Conservation (phyloP, 495 filamentous ascomycete species). For the Penicillium steckii region DNA sequence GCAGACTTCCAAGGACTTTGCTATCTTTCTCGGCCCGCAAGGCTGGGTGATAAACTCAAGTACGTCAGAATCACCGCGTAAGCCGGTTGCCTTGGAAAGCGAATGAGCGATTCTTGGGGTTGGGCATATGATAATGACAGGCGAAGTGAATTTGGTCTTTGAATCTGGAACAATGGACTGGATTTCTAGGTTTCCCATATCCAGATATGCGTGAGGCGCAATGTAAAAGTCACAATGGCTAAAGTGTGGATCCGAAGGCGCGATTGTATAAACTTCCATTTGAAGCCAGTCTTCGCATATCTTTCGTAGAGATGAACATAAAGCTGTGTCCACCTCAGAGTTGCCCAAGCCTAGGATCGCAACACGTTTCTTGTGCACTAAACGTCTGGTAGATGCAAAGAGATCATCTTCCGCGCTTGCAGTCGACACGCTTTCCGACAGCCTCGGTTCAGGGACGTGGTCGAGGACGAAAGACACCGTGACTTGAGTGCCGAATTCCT, state of each 20-base stretch:
- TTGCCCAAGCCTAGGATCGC: slow-evolving; percentile 4
- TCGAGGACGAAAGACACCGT: slow-evolving; percentile 38
- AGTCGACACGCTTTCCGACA: too few relatives aligned
- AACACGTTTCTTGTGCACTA: slow-evolving; percentile 8
- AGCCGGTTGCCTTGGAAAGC: neutral
- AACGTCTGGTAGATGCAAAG: neutral
- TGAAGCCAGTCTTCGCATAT: slow-evolving; percentile 14
- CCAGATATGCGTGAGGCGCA: slow-evolving; percentile 4
- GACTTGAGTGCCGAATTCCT: slow-evolving; percentile 47
- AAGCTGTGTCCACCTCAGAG: slow-evolving; percentile 8
- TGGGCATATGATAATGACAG: neutral
- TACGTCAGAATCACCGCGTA: slow-evolving; percentile 5
- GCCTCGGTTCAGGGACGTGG: neutral
- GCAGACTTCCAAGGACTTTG: slow-evolving; percentile 43
- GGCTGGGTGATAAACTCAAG: slow-evolving; percentile 41
- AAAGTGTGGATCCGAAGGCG: neutral
- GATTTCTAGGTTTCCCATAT: neutral
- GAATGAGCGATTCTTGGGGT: neutral
- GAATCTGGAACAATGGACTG: neutral
- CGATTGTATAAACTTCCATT: slow-evolving; percentile 7
- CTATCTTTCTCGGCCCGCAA: slow-evolving; percentile 54
- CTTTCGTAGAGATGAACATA: slow-evolving; percentile 8
- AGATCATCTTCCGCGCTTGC: neutral
- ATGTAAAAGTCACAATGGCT: slow-evolving; percentile 13
- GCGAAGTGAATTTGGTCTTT: neutral